phyloP scores from a whole-genome alignment of 23 red algal species.

The Gracilaria domingensis region DNA sequence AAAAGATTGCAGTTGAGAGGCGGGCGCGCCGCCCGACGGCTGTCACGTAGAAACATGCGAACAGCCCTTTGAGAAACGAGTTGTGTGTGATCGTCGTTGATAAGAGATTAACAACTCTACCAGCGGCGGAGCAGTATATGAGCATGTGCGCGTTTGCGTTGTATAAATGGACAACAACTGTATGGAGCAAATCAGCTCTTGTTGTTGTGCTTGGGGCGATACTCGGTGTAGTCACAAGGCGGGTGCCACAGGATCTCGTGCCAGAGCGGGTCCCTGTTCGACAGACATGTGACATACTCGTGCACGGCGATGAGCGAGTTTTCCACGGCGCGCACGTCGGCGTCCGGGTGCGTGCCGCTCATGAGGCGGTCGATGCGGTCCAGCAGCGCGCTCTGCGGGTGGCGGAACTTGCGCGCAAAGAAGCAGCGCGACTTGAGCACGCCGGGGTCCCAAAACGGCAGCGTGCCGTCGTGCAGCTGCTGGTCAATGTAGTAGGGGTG shows the following conservation, averaged over 20 bases:
- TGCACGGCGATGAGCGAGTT: constrained; percentile 9
- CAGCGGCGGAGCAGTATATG: too few species aligned
- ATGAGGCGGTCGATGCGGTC: constrained; percentile 67
- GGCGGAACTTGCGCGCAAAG: constrained; percentile 80
- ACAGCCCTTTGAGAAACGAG: too few species aligned
- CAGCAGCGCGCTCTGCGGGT: constrained; percentile 69
- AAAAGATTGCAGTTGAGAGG: too few species aligned
- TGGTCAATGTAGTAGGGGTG: constrained; percentile 76
- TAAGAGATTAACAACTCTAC: too few species aligned
- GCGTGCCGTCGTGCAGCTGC: constrained; percentile 12
- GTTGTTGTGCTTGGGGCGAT: not conserved
- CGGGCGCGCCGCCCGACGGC: too few species aligned
- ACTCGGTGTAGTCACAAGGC: constrained; percentile 18
- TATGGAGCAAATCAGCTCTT: too few species aligned
- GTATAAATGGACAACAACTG: too few species aligned
- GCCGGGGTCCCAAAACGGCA: constrained; percentile 55
- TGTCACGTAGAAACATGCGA: too few species aligned
- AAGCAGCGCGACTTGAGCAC: constrained; percentile 38
- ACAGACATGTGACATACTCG: constrained; percentile 30
- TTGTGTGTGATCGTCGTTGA: too few species aligned
- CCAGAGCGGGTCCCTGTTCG: constrained; percentile 16
- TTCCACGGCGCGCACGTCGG: constrained; percentile 33
- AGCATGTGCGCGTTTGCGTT: too few species aligned
- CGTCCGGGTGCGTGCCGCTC: constrained; percentile 45
- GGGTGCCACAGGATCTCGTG: constrained; percentile 26